phyloP scores from a whole-genome alignment of 768 basidiomycete species.

The Chalciporus chontae region DNA sequence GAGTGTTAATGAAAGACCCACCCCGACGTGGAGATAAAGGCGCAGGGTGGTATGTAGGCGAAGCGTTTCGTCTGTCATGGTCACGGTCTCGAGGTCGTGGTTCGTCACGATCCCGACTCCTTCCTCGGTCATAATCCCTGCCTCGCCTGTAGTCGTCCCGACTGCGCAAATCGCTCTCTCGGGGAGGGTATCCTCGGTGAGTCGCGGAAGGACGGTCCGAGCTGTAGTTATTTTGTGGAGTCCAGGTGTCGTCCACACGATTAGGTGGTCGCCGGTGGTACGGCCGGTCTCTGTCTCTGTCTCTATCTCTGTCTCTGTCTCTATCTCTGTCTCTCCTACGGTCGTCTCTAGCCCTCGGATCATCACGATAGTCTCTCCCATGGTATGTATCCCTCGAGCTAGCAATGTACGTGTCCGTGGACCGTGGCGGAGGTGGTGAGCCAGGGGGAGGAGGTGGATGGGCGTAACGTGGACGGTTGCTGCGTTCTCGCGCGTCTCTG shows the following conservation, averaged over 20 bases:
- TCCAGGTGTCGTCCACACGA: conserved; percentile 14
- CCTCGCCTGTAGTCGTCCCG: conserved; percentile 25
- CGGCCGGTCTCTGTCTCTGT: conserved; percentile 19
- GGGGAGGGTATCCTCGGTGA: conserved; percentile 14
- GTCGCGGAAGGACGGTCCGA: conserved; percentile 9
- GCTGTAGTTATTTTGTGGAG: conserved; percentile 15
- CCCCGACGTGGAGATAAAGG: conserved; percentile 25
- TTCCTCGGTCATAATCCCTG: conserved; percentile 17
- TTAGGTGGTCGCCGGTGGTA: conserved; percentile 13
- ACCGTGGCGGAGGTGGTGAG: conserved; percentile 14
- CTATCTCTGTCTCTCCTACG: conserved; percentile 24
- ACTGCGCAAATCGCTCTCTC: conserved; percentile 17
- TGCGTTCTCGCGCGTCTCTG: conserved; percentile 17
- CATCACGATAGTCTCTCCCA: conserved; percentile 23
- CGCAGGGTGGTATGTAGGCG: conserved; percentile 19
- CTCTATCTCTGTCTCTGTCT: conserved; percentile 20
- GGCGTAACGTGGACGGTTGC: conserved; percentile 14
- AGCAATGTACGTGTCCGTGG: conserved; percentile 14
- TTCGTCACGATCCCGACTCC: conserved; percentile 24
- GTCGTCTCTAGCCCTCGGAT: conserved; percentile 19
- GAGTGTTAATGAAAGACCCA: conserved; percentile 6
- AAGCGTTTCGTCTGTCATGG: conserved; percentile 16
- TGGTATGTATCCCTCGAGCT: conserved; percentile 18
- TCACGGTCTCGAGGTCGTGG: conserved; percentile 18
- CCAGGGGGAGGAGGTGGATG: conserved; percentile 4